These are phyloP conservation scores for Skeletonema costatum DNA, from an alignment of 108 stramenopile genomes.

Conservation along the genomic window DNA sequence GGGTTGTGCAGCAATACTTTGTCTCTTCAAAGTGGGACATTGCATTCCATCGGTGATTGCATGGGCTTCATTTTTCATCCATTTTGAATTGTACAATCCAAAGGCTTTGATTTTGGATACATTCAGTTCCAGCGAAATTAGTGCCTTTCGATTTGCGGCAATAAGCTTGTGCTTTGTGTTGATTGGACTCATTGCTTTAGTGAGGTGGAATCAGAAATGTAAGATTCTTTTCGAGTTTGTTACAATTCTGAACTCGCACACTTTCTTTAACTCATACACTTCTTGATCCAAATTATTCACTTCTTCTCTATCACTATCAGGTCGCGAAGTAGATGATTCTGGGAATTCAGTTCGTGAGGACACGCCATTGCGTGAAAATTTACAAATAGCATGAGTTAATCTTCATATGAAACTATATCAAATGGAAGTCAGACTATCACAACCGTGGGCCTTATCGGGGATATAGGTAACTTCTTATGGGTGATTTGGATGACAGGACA, in stretches of 20 bases:
- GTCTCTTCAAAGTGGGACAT: constrained; percentile 32
- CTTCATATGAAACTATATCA: too few species aligned
- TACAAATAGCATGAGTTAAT: not conserved
- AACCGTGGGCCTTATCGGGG: too few species aligned
- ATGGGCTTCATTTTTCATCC: constrained; percentile 65
- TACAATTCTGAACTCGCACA: too few species aligned
- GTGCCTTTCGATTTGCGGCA: not conserved
- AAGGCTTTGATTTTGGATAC: constrained; percentile 53
- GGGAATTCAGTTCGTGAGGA: not conserved
- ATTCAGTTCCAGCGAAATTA: constrained; percentile 31
- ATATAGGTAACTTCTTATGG: too few species aligned
- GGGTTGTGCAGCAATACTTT: constrained; percentile 28
- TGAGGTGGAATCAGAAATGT: too few species aligned
- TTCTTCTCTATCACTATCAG: not conserved
- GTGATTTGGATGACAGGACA: too few species aligned
- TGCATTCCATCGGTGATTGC: constrained; percentile 57
- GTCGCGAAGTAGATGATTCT: not conserved
- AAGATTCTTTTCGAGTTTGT: too few species aligned
- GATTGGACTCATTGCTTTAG: too few species aligned
- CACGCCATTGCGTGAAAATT: not conserved
- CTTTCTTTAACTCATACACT: too few species aligned
- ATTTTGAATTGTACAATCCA: constrained; percentile 51
- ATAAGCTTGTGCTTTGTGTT: too few species aligned
- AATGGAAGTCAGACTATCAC: too few species aligned
- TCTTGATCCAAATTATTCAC: too few species aligned